Evolutionary conservation across 2,329 filamentous ascomycete species (phyloP).

Genomic region (Colletotrichum shisoi): DNA sequence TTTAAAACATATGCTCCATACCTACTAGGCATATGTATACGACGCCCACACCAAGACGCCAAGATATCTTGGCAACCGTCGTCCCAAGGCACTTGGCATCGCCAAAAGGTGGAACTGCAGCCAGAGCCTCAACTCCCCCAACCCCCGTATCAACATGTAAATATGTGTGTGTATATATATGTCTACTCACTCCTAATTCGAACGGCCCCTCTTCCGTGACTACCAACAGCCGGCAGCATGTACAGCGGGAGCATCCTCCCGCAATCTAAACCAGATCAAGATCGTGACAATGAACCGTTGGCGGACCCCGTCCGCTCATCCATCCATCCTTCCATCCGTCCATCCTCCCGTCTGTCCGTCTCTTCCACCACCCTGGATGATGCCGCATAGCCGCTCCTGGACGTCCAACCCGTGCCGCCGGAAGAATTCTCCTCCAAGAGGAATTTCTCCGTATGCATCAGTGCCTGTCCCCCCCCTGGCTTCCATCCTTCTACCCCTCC

Average conservation of each 20-base stretch:
- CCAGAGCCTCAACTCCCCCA: slow-evolving; percentile 33
- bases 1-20: no score
- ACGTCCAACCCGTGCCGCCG: slow-evolving; percentile 1
- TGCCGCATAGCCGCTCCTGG: slow-evolving; percentile 16
- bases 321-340: no score
- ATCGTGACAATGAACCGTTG: not conserved
- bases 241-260: slow-evolving; percentile 11
- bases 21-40: not conserved
- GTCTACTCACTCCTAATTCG: not conserved
- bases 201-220: not conserved
- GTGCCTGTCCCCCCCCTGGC: not conserved
- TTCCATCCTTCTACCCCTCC: not conserved
- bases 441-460: not conserved
- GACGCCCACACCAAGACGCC: slow-evolving; percentile 26
- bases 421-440: not conserved
- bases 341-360: no score
- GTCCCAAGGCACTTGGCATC: slow-evolving; percentile 28
- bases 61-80: slow-evolving; percentile 25
- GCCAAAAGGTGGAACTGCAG: slow-evolving; percentile 14
- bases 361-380: no score
- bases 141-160: slow-evolving; percentile 8
- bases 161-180: not conserved
- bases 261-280: slow-evolving; percentile 11
- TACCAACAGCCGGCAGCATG: not conserved
- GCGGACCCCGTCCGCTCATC: not conserved